Evolutionary conservation across 2,329 filamentous ascomycete genomes (phyloP), one percentile per base, ranked within the genome.

Genomic region (Aspergillus sp.): DNA sequence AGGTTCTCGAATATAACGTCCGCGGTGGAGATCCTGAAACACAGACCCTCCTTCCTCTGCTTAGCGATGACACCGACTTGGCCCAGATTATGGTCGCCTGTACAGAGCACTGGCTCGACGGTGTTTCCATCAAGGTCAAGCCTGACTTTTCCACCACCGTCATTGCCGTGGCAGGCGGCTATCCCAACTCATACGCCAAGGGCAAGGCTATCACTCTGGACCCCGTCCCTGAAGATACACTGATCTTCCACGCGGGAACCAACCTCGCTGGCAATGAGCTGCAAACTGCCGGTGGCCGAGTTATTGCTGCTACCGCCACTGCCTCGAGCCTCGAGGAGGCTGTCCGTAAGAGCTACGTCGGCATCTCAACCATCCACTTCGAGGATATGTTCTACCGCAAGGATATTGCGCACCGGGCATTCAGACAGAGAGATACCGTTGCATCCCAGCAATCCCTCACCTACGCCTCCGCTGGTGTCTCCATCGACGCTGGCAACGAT

Each of bases 231-330:
- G 40, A 74, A 69, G 71, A 75, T 48, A 85, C 79, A 49, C 82
- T 86, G 49, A 81, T 96, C 49, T 98, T 98, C 80, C 93, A 98
- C 62, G 93, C 93, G 5, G 93, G 93, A 27, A 98, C 93, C 3
- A 77, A 77, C 33, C 64, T 88, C 30, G 61, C 78, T 7, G 71
- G 73, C 13, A 77, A 81, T 31, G 74, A 82, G 49, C 74, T 97
- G 13, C 77, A 83, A 59, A 91, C 89, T 0, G 79, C 86, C 0
- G 93, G 93, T 37, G 93, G 93, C 1, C 83, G 93, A 45, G 93
- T 98, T 30, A 95, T 98, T 60, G 90, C 91, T 11, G 83, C 89
- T n/a, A 95, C 88, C 32, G 87, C 90, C 1, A 86, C 83, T 2
- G 86, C 82, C 1, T 75, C 78, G 1, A 86, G 83, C 9, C 79